Evolutionary conservation across 495 filamentous ascomycete species (phyloP).

Genomic region (Neurospora cerealis): DNA sequence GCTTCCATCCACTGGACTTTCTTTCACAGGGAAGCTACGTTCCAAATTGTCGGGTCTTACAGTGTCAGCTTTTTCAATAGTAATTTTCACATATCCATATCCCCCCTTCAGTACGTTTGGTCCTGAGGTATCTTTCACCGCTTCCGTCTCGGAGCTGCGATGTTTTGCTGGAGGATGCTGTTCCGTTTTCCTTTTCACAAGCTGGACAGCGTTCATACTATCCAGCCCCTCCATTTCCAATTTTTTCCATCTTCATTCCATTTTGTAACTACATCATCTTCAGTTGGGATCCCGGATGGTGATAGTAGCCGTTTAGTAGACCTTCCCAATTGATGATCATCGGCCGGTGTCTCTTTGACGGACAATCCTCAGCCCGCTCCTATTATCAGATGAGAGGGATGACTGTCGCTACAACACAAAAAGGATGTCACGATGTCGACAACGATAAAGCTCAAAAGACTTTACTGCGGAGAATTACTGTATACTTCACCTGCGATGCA

Average conservation of each 20-base stretch:
- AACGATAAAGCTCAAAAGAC: background rate
- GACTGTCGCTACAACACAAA: background rate
- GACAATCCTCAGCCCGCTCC: background rate
- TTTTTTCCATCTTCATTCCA: background rate
- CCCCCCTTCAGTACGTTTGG: background rate
- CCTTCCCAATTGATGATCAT: background rate
- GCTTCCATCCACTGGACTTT: background rate
- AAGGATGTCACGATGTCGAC: background rate
- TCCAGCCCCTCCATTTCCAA: background rate
- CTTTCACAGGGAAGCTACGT: background rate
- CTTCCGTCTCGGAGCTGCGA: slow-evolving; percentile 5
- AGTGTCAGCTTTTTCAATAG: background rate
- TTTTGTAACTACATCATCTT: background rate
- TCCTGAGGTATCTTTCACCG: background rate
- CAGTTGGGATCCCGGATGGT: background rate
- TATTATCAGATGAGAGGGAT: background rate
- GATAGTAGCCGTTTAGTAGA: background rate
- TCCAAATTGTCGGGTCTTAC: slow-evolving; percentile 26
- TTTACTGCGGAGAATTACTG: background rate
- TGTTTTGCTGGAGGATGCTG: background rate
- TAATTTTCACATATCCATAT: background rate
- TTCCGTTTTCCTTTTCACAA: background rate
- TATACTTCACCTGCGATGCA: background rate
- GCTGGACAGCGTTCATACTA: background rate
- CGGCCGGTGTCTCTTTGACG: background rate